A percentile compares a stretch with the other conserved stretches of the same genome.
Conservation (phyloP, 495 filamentous ascomycete species). For the Neurospora intermedia region DNA sequence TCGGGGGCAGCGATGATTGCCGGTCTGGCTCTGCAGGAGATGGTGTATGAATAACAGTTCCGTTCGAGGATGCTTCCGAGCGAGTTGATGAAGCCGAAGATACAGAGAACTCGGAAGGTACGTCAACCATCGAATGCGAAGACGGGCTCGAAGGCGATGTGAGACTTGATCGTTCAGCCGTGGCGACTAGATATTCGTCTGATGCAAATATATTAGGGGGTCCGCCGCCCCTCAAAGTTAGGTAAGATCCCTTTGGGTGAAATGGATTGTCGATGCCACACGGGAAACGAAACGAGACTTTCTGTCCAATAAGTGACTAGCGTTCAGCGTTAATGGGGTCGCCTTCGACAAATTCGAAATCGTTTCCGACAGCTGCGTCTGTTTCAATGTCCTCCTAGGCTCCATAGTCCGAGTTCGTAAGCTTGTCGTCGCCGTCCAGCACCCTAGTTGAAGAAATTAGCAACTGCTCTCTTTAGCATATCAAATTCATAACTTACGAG, state of each 20-base stretch:
- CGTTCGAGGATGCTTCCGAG: not conserved
- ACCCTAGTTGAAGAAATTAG: conserved; percentile 27
- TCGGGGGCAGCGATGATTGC: not conserved
- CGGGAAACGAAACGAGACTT: not conserved
- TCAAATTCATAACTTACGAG: conserved; percentile 45
- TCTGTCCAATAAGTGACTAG: not conserved
- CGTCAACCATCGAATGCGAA: not conserved
- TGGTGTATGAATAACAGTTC: not conserved
- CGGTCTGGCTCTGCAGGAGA: not conserved
- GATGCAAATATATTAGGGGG: not conserved
- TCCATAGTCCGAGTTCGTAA: conserved; percentile 33
- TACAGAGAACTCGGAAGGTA: not conserved
- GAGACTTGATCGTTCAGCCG: not conserved
- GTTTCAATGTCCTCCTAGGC: conserved; percentile 8
- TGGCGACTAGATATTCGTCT: not conserved
- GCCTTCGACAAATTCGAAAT: not conserved
- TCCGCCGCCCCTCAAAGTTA: not conserved
- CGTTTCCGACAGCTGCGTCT: not conserved
- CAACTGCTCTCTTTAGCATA: not conserved
- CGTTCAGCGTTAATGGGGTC: not conserved
- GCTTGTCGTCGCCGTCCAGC: conserved; percentile 40
- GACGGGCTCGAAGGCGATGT: not conserved
- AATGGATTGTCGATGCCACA: not conserved
- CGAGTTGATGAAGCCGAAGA: not conserved
- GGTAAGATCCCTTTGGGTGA: not conserved